These are phyloP conservation scores for Colletotrichum tofieldiae DNA, from an alignment of 2,329 filamentous ascomycete species.

Conservation along the genomic window DNA sequence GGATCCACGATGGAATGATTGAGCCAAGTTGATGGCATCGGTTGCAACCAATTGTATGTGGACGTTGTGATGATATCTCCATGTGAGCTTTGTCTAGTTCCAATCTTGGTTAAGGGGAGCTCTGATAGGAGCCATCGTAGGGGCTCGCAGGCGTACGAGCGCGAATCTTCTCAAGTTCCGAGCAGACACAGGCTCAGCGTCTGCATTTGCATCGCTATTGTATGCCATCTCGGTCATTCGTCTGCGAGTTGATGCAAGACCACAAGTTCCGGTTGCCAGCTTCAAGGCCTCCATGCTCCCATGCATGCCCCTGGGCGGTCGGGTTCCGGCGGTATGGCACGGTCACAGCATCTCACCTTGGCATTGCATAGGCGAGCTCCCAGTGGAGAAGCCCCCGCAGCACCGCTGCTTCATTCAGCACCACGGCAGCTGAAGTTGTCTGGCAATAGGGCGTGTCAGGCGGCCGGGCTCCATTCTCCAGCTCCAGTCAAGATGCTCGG, in stretches of 20 bases:
- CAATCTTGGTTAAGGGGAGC: neutral
- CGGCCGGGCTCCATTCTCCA: neutral
- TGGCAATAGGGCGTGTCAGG: neutral
- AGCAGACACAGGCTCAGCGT: neutral
- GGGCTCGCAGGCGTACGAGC: neutral
- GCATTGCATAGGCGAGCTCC: neutral
- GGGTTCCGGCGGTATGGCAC: neutral
- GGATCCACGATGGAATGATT: neutral
- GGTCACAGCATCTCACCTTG: neutral
- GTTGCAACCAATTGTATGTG: neutral
- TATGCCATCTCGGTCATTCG: too few species aligned
- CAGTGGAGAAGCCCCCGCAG: slow-evolving; percentile 14
- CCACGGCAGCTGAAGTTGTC: neutral
- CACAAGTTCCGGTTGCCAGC: neutral
- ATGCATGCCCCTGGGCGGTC: neutral
- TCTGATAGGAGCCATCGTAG: neutral
- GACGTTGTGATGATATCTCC: neutral
- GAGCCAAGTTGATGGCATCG: neutral
- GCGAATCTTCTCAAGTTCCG: neutral
- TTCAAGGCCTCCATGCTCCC: neutral
- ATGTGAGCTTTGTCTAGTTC: neutral
- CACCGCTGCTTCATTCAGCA: neutral
- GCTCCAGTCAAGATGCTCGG: neutral
- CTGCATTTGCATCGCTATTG: too few species aligned
- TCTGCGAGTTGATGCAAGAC: too few species aligned